These are phyloP conservation scores for Mycogone perniciosa DNA, from an alignment of 2,329 filamentous ascomycete species.

Conservation along the genomic window DNA sequence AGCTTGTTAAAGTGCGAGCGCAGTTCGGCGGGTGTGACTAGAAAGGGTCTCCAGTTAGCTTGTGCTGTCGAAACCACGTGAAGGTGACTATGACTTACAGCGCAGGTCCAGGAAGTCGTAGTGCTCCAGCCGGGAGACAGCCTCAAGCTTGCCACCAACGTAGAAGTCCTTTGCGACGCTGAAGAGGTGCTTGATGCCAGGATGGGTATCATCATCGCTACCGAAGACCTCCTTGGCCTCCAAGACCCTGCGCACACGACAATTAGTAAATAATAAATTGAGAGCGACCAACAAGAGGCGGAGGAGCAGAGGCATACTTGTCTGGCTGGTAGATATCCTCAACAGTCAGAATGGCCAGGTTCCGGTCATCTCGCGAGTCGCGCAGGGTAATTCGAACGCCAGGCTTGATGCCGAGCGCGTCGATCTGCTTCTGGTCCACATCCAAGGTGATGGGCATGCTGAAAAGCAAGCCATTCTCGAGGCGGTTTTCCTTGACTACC, in stretches of 20 bases:
- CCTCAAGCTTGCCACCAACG: conserved; percentile 92
- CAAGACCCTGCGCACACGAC: conserved; percentile 54
- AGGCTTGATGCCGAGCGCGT: conserved; percentile 67
- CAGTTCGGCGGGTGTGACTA: conserved; percentile 88
- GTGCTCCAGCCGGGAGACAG: conserved; percentile 91
- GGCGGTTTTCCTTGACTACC: conserved; percentile 81
- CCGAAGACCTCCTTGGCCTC: conserved; percentile 95
- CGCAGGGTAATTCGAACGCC: conserved; percentile 81
- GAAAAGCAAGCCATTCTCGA: conserved; percentile 85
- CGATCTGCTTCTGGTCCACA: conserved; percentile 66
- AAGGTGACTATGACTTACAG: conserved; percentile 50
- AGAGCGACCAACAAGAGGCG: not conserved
- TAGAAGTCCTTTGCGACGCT: conserved; percentile 79
- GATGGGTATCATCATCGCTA: conserved; percentile 81
- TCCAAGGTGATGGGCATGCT: conserved; percentile 96
- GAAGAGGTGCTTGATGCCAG: conserved; percentile 85
- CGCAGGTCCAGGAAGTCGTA: conserved; percentile 97
- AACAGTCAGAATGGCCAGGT: conserved; percentile 90
- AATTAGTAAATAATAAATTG: not conserved
- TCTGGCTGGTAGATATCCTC: conserved; percentile 94
- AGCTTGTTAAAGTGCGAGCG: conserved; percentile 98
- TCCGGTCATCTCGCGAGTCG: conserved; percentile 93
- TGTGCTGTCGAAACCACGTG: not conserved
- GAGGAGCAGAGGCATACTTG: conserved; percentile 61
- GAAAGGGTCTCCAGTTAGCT: not conserved